Base-by-base conservation (phyloP, 2,329 filamentous ascomycete species). In the Hymenoscyphus fructigenus region DNA sequence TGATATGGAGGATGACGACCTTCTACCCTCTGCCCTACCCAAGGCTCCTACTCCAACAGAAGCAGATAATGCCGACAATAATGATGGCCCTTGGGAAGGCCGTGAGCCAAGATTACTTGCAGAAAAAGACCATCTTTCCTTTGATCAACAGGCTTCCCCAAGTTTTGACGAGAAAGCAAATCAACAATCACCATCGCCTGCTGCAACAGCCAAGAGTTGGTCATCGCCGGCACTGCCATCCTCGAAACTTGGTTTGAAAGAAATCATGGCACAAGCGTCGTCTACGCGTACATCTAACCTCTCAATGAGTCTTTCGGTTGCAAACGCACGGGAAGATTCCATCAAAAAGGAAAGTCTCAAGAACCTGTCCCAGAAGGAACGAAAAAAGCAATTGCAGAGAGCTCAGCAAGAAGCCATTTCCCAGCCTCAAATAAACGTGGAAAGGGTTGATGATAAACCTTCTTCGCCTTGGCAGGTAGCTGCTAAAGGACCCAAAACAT, bases 361-460 rank as follows among this genome's bases (percentile, higher is more conserved):
- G 0, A 97, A 91, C 75, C 78, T 96, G 70, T 97, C 93, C 0
- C 95, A 98, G 72, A 96, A 95, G 74, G 93, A 97, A 76, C 88
- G 93, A 26, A 98, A 97, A 79, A 91, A 86, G 74, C 86, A 93
- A 69, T 86, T 92, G 71, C 89, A 92, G 72, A 78, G 83, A 65
- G 78, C 76, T 36, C 76, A 79, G 7, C 77, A 79, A 69, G 76
- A 79, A 60, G 67, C 76, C 5, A 68, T 76, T 57, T 66, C 71
- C 12, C 72, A 77, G 26, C 74, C 76, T 5, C 78, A 77, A 63
- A 77, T 78, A 23, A 79, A 83, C 1, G 84, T 84, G 80, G 80
- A 82, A 62, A 79, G 78, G 29, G 61, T 50, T 26, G 78, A 80
- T n/a, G 74, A 73, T 29, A 80, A 77, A 47, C 32, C 66, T 20